Base-by-base conservation (phyloP, 2,329 filamentous ascomycete genomes). In the Hymenoscyphus salicellus region DNA sequence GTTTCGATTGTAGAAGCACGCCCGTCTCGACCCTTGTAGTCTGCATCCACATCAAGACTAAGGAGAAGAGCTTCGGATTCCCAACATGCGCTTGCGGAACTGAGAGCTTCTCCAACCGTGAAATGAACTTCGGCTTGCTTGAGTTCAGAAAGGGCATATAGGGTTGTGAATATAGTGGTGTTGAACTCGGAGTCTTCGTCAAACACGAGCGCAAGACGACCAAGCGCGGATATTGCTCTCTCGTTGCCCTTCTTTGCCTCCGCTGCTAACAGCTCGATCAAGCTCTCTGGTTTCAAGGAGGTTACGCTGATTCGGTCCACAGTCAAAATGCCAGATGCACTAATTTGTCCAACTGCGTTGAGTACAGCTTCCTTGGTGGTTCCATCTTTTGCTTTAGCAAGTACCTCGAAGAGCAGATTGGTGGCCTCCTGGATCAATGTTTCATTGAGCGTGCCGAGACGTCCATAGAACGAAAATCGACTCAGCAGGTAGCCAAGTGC, bases 71-170 rank as follows among this genome's bases (percentile, higher is more conserved):
- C 89, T 66, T 90, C 88, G 0, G 94, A 96, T 38, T 90, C 84
- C 93, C 94, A 98, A 46, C 93, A 89, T 43, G 84, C 86, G 43
- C 91, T 84, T 6, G 90, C 85, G 57, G 90, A 90, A 57, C 90
- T 89, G 61, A 98, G 84, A 14, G 95, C 92, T 75, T 97, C 93
- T 16, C 95, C 95, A 32, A 96, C 87, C 0, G 92, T 86, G 74
- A 99, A 97, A 67, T 97, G 94, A 1, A 93, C 84, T 75, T 98
- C 94, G 0, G 91, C 86, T 70, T 93, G 89, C 70, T 91, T 91
- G 55, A 95, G 86, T 74, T 97, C 93, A 71, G 96, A 90, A 2
- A 98, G 81, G 10, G 83, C 83, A 74, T 93, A 91, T 0, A 98
- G 79, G 32, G 85, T 86, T 11, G 86, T 82, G 14, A 92, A 78